Conservation (phyloP, 176 grass and related monocot species). For the Avena sativa region DNA sequence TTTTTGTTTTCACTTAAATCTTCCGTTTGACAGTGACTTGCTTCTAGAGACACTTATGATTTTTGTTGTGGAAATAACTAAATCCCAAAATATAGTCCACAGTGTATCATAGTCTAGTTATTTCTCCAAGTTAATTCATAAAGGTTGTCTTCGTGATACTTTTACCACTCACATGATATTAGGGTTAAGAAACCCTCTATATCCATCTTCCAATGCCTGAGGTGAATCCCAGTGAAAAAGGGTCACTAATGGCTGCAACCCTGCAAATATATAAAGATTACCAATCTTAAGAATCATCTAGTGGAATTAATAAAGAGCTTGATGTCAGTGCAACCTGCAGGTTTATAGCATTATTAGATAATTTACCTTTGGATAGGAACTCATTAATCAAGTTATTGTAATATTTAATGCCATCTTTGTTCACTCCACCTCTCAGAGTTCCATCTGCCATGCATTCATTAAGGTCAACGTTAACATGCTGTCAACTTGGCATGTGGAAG, state of each 20-base stretch:
- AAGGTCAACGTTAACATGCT: background rate
- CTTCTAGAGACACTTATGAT: background rate
- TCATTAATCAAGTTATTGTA: conserved; percentile 69
- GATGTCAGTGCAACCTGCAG: background rate
- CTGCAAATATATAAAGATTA: conserved; percentile 27
- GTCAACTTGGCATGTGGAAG: background rate
- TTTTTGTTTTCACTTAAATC: background rate
- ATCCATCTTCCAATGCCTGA: conserved; percentile 66
- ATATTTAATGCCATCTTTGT: conserved; percentile 53
- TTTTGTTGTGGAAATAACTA: background rate
- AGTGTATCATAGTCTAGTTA: background rate
- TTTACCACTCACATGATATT: conserved; percentile 56
- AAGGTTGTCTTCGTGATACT: background rate
- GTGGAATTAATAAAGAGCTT: background rate
- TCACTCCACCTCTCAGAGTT: conserved; percentile 58
- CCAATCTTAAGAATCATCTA: too few relatives aligned
- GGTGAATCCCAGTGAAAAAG: conserved; percentile 76
- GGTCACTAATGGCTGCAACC: conserved; percentile 67
- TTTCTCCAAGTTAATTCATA: background rate
- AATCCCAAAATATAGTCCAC: background rate
- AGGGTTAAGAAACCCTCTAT: conserved; percentile 59
- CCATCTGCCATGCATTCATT: conserved; percentile 52
- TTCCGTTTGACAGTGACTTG: background rate
- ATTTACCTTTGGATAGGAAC: conserved; percentile 52
- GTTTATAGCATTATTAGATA: background rate